Evolutionary conservation across 331 rosid species (phyloP).

Genomic region (Acacia concinna): DNA sequence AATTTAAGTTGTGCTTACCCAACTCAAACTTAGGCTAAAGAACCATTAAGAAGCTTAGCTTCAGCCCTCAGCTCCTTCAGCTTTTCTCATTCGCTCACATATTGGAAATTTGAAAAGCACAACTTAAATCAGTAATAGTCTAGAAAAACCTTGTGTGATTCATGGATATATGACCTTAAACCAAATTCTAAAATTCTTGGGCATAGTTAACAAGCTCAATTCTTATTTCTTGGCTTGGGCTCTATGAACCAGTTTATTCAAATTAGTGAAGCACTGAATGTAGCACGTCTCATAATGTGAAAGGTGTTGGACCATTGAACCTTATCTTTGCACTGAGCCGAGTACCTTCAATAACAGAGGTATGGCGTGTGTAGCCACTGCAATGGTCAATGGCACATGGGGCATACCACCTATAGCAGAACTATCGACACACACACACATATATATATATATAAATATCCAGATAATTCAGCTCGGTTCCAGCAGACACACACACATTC

Average conservation of each 20-base stretch:
- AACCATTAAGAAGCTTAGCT: neutral
- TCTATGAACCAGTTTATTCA: neutral
- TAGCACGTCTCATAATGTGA: neutral
- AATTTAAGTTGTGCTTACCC: neutral
- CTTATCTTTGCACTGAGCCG: neutral
- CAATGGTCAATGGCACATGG: neutral
- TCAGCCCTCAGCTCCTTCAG: neutral
- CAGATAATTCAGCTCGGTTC: no score
- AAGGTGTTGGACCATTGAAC: neutral
- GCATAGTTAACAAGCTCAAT: neutral
- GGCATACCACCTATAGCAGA: neutral
- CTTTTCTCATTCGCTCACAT: neutral
- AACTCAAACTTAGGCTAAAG: neutral
- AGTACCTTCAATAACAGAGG: neutral
- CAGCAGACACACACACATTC: no score
- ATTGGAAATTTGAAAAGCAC: constrained; percentile 22
- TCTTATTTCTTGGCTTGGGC: neutral
- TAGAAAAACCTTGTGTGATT: constrained; percentile 8
- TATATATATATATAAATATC: no score
- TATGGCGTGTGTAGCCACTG: neutral
- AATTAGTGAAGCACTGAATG: neutral
- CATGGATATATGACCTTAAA: neutral
- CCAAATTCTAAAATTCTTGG: neutral
- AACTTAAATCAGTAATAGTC: constrained; percentile 16
- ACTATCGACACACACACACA: no score